Evolutionary conservation across 2,329 filamentous ascomycete genomes (phyloP).

Genomic region (Sporothrix protearum): DNA sequence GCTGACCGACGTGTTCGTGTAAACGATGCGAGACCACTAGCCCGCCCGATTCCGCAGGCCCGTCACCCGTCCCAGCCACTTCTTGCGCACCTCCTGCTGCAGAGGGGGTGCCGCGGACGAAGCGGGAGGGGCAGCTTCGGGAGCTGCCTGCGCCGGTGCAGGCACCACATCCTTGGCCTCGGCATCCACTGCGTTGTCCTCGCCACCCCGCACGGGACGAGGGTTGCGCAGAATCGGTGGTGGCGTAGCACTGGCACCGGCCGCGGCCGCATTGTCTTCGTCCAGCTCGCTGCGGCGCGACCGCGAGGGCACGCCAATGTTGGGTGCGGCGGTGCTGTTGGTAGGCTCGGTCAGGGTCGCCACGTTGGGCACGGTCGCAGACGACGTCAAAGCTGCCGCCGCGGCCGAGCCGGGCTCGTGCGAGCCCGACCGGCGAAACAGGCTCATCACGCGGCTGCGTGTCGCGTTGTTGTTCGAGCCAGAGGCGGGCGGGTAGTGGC

Average conservation of each 20-base stretch:
- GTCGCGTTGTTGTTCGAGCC: slow-evolving; percentile 38
- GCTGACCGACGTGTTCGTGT: background rate
- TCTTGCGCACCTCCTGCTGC: slow-evolving; percentile 27
- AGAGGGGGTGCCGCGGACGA: background rate
- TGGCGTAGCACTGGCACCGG: slow-evolving; percentile 48
- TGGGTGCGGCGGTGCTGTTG: slow-evolving; percentile 22
- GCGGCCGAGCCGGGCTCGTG: slow-evolving; percentile 30
- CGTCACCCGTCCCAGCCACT: slow-evolving; percentile 36
- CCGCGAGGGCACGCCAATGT: slow-evolving; percentile 43
- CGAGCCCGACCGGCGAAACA: slow-evolving; percentile 52
- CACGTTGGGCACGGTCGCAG: slow-evolving; percentile 30
- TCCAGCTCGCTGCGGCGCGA: slow-evolving; percentile 39
- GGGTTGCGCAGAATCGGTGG: slow-evolving; percentile 53
- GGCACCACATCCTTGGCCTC: background rate
- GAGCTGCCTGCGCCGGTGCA: background rate
- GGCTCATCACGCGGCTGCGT: slow-evolving; percentile 46
- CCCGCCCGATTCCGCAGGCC: slow-evolving; percentile 34
- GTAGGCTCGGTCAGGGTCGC: slow-evolving; percentile 30
- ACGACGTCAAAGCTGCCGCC: slow-evolving; percentile 29
- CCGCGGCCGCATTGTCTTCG: slow-evolving; percentile 31
- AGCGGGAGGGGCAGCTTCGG: background rate
- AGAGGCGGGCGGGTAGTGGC: slow-evolving; percentile 50
- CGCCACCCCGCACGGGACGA: slow-evolving; percentile 25
- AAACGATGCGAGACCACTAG: slow-evolving; percentile 24
- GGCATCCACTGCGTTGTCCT: background rate